Evolutionary conservation across 2,329 filamentous ascomycete genomes (phyloP).

Genomic region (Penicillium sp.): DNA sequence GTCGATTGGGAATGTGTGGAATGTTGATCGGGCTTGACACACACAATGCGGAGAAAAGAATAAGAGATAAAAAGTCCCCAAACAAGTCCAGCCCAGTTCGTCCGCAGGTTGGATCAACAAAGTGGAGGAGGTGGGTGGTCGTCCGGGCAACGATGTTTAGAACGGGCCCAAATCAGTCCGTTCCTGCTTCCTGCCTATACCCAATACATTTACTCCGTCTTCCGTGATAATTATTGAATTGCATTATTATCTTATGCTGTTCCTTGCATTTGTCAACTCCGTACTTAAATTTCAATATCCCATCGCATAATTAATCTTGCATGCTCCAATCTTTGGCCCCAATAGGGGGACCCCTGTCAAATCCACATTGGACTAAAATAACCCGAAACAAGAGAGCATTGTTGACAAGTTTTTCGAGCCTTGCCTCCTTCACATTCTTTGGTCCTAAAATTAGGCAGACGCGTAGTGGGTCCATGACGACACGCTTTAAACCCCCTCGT

Average conservation of each 20-base stretch:
- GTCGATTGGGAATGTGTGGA: conserved; percentile 18
- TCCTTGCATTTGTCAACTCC: background rate
- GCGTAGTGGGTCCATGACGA: background rate
- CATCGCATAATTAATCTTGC: background rate
- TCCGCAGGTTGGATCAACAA: conserved; percentile 25
- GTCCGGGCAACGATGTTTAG: conserved; percentile 19
- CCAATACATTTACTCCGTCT: background rate
- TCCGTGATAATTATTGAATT: too few relatives aligned
- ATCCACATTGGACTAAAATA: too few relatives aligned
- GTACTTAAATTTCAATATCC: background rate
- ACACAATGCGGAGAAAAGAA: conserved; percentile 5
- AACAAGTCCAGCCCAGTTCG: conserved; percentile 13
- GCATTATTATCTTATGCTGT: background rate
- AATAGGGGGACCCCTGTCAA: too few relatives aligned
- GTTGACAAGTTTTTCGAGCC: background rate
- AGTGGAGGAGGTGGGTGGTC: conserved; percentile 19
- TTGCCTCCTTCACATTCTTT: background rate
- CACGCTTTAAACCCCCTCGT: conserved; percentile 31
- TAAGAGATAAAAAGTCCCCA: conserved; percentile 2
- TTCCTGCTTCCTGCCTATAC: background rate
- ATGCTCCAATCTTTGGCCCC: background rate
- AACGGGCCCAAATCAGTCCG: conserved; percentile 2
- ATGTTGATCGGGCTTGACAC: conserved; percentile 7
- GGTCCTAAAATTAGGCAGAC: background rate
- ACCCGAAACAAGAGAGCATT: too few relatives aligned